A percentile compares a stretch with the other conserved stretches of the same genome.
phyloP scores from a whole-genome alignment of 306 rosid genomes.

The Lupinus albus region DNA sequence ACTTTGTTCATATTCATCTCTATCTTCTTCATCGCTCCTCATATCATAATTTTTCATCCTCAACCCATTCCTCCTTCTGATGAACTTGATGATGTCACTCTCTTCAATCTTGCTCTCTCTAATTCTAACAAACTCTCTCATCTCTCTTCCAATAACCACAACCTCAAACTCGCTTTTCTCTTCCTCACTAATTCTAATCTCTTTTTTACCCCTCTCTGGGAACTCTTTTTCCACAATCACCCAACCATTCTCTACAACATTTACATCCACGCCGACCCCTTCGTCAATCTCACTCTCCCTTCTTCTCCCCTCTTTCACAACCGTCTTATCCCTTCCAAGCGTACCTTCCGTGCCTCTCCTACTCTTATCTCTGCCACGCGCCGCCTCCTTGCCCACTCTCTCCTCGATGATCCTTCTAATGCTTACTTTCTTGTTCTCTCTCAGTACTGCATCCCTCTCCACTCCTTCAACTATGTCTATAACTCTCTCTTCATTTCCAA shows the following conservation, averaged over 20 bases:
- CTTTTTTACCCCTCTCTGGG: conserved; percentile 76
- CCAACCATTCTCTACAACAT: conserved; percentile 58
- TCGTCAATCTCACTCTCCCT: conserved; percentile 68
- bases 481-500: conserved; percentile 60
- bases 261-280: conserved; percentile 84
- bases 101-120: conserved; percentile 68
- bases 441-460: conserved; percentile 83
- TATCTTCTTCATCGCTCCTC: conserved; percentile 68
- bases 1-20: conserved; percentile 74
- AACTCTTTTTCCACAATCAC: conserved; percentile 53
- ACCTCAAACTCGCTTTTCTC: conserved; percentile 85
- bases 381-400: conserved; percentile 76
- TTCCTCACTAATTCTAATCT: conserved; percentile 90
- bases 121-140: conserved; percentile 58
- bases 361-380: conserved; percentile 95
- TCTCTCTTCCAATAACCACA: conserved; percentile 63
- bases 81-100: conserved; percentile 69
- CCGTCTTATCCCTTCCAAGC: conserved; percentile 63
- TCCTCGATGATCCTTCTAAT: conserved; percentile 82
- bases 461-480: conserved; percentile 70
- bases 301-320: conserved; percentile 43
- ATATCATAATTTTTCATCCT: conserved; percentile 50
- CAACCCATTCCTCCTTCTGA: conserved; percentile 65
- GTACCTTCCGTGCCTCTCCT: conserved; percentile 81
- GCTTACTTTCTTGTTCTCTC: conserved; percentile 72